Conservation (phyloP, 2,329 filamentous ascomycete genomes). For the Ophiostoma pallidulum region DNA sequence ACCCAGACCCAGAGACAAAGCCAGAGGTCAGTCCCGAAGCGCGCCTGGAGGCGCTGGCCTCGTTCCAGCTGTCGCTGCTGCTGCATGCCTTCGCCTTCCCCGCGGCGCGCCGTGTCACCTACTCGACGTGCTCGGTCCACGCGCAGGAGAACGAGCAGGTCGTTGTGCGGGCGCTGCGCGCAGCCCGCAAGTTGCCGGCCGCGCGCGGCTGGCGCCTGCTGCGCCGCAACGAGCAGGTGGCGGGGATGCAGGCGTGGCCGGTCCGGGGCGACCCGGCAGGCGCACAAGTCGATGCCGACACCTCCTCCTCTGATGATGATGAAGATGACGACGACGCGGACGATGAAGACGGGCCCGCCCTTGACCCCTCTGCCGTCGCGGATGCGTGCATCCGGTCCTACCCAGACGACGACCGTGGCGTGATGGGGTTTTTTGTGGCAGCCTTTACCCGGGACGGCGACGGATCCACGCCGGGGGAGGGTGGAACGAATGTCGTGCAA, state of each 20-base stretch:
- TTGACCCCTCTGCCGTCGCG: slow-evolving; percentile 33
- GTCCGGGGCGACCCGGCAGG: slow-evolving; percentile 47
- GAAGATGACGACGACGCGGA: neutral
- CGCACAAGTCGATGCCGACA: no score
- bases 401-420: slow-evolving; percentile 69
- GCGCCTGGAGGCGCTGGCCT: slow-evolving; percentile 63
- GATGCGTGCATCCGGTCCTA: slow-evolving; percentile 75
- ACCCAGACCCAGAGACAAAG: slow-evolving; percentile 43
- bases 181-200: slow-evolving; percentile 47
- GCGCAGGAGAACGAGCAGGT: slow-evolving; percentile 83
- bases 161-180: slow-evolving; percentile 60
- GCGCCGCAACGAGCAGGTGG: slow-evolving; percentile 59
- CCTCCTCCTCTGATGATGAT: neutral
- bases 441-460: slow-evolving; percentile 58
- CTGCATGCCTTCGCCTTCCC: slow-evolving; percentile 80
- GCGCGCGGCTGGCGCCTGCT: slow-evolving; percentile 70
- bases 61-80: slow-evolving; percentile 74
- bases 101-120: slow-evolving; percentile 65
- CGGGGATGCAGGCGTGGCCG: slow-evolving; percentile 66
- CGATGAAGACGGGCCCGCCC: neutral
- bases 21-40: slow-evolving; percentile 51
- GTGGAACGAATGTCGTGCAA: no score
- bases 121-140: slow-evolving; percentile 89
- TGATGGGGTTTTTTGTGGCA: slow-evolving; percentile 95
- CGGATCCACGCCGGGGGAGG: no score